phyloP scores from a whole-genome alignment of 2,329 filamentous ascomycete species.

The Biscogniauxia mediterranea region DNA sequence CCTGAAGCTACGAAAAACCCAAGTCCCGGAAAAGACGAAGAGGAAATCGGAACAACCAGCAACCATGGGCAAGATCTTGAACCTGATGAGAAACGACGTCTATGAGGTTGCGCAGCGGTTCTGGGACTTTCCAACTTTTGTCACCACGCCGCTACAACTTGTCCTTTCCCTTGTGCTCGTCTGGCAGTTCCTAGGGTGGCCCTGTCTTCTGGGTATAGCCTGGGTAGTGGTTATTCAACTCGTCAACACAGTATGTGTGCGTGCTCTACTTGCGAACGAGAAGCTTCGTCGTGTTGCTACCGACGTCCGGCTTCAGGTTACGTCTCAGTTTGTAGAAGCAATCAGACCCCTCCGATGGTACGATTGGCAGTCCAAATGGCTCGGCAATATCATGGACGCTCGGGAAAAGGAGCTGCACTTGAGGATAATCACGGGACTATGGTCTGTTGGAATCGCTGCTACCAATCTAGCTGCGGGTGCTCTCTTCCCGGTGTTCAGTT shows the following conservation, averaged over 20 bases:
- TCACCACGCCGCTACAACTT: conserved; percentile 76
- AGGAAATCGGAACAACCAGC: conserved; percentile 54
- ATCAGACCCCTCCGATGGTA: conserved; percentile 81
- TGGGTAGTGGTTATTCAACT: conserved; percentile 68
- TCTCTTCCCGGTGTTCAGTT: conserved; percentile 76
- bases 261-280: conserved; percentile 66
- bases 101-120: conserved; percentile 82
- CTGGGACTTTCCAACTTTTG: conserved; percentile 79
- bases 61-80: conserved; percentile 87
- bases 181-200: conserved; percentile 76
- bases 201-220: conserved; percentile 71
- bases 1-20: conserved; percentile 24
- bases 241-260: conserved; percentile 67
- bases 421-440: conserved; percentile 62
- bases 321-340: conserved; percentile 82
- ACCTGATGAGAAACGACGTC: conserved; percentile 77
- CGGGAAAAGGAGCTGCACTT: conserved; percentile 66
- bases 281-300: conserved; percentile 69
- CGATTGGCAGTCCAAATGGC: conserved; percentile 77
- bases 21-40: conserved; percentile 21
- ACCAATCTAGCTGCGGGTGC: conserved; percentile 70
- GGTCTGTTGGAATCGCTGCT: conserved; percentile 61
- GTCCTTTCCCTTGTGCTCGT: conserved; percentile 71
- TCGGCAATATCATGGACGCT: conserved; percentile 65
- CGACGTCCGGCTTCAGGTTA: conserved; percentile 75